phyloP scores from a whole-genome alignment of 163 green algal species.

The Prototheca cutis region DNA sequence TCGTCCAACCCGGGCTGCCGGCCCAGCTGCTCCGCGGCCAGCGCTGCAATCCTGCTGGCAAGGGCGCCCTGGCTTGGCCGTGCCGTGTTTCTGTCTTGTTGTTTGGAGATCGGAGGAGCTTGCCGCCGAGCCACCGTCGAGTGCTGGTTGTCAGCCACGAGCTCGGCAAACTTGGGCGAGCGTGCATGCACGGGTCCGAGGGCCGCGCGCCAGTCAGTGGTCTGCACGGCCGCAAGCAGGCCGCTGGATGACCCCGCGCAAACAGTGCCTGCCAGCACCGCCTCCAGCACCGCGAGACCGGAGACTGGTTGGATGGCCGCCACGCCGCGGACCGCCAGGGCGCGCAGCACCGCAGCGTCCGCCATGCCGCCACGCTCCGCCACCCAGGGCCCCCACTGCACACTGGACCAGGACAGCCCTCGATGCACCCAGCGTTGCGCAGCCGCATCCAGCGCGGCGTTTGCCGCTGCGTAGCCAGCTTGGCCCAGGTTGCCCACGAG shows the following conservation, averaged over 20 bases:
- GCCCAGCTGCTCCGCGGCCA: not conserved
- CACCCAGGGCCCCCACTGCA: conserved; percentile 71
- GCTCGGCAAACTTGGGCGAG: not conserved
- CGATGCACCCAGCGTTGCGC: not conserved
- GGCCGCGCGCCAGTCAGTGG: conserved; percentile 7
- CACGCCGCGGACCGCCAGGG: conserved; percentile 30
- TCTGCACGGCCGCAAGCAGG: not conserved
- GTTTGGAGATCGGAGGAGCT: not conserved
- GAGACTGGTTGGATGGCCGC: conserved; percentile 18
- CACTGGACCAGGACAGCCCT: not conserved
- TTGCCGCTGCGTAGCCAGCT: conserved; percentile 77
- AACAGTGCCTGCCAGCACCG: not conserved
- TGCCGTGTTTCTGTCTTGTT: not conserved
- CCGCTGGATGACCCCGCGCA: not conserved
- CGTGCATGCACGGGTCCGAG: conserved; percentile 3
- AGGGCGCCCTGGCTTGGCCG: no score
- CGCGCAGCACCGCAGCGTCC: not conserved
- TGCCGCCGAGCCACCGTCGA: not conserved
- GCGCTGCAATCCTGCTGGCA: not conserved
- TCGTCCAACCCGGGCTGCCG: not conserved
- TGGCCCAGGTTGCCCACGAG: conserved; percentile 54
- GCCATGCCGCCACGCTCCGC: conserved; percentile 30
- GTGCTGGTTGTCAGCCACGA: not conserved
- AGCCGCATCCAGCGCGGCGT: conserved; percentile 46
- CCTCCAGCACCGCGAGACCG: conserved; percentile 15